These are phyloP conservation scores for Aureobasidium leucospermi DNA, from an alignment of 2,329 filamentous ascomycete genomes.

Conservation along the genomic window DNA sequence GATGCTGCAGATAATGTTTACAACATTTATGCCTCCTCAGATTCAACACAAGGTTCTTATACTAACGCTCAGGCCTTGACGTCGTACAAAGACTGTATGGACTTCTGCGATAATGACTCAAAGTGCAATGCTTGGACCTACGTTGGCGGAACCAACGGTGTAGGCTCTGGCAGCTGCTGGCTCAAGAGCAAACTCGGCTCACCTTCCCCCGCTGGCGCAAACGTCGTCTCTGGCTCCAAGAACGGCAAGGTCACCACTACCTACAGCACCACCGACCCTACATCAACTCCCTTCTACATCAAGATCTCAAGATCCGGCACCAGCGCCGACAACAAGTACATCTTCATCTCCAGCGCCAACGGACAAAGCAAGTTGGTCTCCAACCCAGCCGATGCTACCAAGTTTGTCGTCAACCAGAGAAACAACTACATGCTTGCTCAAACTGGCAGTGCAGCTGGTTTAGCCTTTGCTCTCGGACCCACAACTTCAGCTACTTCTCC, in stretches of 20 bases:
- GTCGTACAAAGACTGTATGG: constrained; percentile 16
- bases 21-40: constrained; percentile 11
- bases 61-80: constrained; percentile 3
- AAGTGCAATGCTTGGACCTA: constrained; percentile 16
- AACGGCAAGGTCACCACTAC: constrained; percentile 13
- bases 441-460: not conserved
- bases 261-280: not conserved
- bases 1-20: constrained; percentile 10
- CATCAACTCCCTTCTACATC: not conserved
- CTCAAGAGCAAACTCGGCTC: constrained; percentile 13
- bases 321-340: not conserved
- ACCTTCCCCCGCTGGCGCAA: constrained; percentile 4
- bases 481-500: not conserved
- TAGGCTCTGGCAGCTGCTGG: constrained; percentile 14
- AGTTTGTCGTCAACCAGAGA: not conserved
- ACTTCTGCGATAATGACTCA: constrained; percentile 11
- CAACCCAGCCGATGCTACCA: not conserved
- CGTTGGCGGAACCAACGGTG: constrained; percentile 12
- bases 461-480: not conserved
- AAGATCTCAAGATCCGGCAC: not conserved
- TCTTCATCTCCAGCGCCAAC: not conserved
- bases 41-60: constrained; percentile 10
- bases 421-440: not conserved
- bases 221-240: constrained; percentile 10
- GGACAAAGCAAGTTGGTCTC: not conserved